Evolutionary conservation across 2,329 filamentous ascomycete species (phyloP).

Genomic region (Clonostachys rosea): DNA sequence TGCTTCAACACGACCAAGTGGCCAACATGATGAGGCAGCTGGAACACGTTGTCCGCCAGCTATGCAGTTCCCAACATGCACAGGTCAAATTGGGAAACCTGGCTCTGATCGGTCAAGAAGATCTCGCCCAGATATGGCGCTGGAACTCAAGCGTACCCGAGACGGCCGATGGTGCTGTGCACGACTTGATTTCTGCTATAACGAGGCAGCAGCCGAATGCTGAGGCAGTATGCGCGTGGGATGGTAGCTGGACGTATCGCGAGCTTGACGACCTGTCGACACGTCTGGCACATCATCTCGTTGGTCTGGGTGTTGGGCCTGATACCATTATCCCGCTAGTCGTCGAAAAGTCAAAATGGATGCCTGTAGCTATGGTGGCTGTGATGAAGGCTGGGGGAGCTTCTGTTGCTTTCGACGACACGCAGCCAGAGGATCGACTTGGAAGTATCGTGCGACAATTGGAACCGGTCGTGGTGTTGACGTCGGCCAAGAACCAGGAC

Average conservation of each 20-base stretch:
- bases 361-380: slow-evolving; percentile 13
- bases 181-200: not conserved
- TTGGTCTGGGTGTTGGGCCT: not conserved
- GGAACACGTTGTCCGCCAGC: no score
- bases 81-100: no score
- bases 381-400: slow-evolving; percentile 18
- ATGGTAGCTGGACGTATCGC: slow-evolving; percentile 12
- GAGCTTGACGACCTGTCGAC: slow-evolving; percentile 8
- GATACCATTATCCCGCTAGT: slow-evolving; percentile 6
- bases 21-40: no score
- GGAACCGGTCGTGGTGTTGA: not conserved
- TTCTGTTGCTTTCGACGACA: slow-evolving; percentile 9
- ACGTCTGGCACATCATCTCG: no score
- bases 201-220: slow-evolving; percentile 12
- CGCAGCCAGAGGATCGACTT: slow-evolving; percentile 10
- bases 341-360: slow-evolving; percentile 14
- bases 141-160: not conserved
- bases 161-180: not conserved
- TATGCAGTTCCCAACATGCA: no score
- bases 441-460: slow-evolving; percentile 1
- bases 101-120: not conserved
- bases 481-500: not conserved
- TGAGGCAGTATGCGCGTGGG: slow-evolving; percentile 14
- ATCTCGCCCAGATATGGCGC: not conserved
- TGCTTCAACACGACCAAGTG: no score